A percentile compares a stretch with the other conserved stretches of the same genome.
Conservation (phyloP, 345 rosid species). For the Moringa oleifera region DNA sequence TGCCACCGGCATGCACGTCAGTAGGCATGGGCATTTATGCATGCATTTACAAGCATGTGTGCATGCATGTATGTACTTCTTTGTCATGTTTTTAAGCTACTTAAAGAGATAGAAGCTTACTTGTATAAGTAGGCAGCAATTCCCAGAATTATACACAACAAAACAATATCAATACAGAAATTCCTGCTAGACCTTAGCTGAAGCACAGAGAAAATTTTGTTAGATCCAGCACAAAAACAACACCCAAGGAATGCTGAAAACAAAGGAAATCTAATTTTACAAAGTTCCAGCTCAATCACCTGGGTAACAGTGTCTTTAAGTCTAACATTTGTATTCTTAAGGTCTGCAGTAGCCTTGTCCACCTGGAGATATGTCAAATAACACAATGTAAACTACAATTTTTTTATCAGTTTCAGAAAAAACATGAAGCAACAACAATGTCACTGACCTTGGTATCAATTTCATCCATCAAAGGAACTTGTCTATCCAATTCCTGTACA, state of each 20-base stretch:
- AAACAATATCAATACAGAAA: constrained; percentile 90
- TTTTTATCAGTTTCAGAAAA: constrained; percentile 6
- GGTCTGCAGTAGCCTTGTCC: constrained; percentile 89
- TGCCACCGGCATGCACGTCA: neutral
- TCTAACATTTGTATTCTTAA: constrained; percentile 94
- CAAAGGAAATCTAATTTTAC: constrained; percentile 11
- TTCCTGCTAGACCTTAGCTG: constrained; percentile 98
- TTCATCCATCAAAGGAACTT: constrained; percentile 98
- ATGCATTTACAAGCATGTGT: neutral
- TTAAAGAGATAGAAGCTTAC: constrained; percentile 43
- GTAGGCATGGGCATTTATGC: neutral
- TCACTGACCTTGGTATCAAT: constrained; percentile 78
- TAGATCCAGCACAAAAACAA: constrained; percentile 18
- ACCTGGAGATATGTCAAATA: constrained; percentile 41
- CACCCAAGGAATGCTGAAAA: constrained; percentile 11
- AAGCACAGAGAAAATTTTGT: constrained; percentile 24
- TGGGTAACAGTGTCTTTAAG: constrained; percentile 92
- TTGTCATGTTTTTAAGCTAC: neutral
- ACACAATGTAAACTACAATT: constrained; percentile 12
- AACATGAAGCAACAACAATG: constrained; percentile 5
- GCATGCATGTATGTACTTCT: neutral
- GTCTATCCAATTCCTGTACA: constrained; percentile 88
- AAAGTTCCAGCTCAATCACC: constrained; percentile 38
- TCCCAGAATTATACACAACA: constrained; percentile 83
- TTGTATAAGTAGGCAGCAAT: constrained; percentile 99